phyloP scores from a whole-genome alignment of 2,329 filamentous ascomycete genomes.

The Triangularia verruculosa region DNA sequence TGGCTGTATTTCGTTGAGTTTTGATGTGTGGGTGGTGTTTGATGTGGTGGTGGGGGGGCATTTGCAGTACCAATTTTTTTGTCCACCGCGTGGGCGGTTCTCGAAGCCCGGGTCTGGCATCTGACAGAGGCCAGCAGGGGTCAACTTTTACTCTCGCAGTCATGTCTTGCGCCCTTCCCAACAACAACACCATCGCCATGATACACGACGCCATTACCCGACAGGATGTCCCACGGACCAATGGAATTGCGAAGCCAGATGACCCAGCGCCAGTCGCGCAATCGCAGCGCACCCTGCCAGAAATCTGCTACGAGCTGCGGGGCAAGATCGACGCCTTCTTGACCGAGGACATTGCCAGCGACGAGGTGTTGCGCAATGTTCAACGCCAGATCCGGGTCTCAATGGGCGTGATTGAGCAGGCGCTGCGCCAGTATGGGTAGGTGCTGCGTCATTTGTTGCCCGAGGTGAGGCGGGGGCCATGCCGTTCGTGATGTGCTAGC shows the following conservation, averaged over 20 bases:
- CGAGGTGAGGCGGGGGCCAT: slow-evolving; percentile 20
- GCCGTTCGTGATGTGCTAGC: not conserved
- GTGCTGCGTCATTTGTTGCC: slow-evolving; percentile 31
- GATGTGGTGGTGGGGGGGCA: too few relatives aligned
- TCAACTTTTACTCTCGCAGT: not conserved
- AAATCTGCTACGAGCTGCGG: slow-evolving; percentile 53
- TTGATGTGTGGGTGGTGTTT: too few relatives aligned
- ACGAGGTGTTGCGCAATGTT: slow-evolving; percentile 57
- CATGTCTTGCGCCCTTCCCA: slow-evolving; percentile 6
- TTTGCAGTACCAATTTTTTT: too few relatives aligned
- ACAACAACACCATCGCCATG: slow-evolving; percentile 11
- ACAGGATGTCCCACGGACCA: slow-evolving; percentile 15
- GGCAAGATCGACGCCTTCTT: slow-evolving; percentile 65
- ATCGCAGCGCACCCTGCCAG: slow-evolving; percentile 32
- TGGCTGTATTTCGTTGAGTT: too few relatives aligned
- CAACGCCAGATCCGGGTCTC: slow-evolving; percentile 74
- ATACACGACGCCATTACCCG: slow-evolving; percentile 13
- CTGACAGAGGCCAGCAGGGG: not conserved
- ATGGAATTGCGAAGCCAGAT: slow-evolving; percentile 16
- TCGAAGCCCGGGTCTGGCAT: slow-evolving; percentile 4
- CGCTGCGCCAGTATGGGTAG: slow-evolving; percentile 72
- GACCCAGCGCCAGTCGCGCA: not conserved
- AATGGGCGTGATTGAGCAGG: slow-evolving; percentile 70
- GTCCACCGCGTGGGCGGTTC: not conserved
- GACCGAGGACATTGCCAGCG: slow-evolving; percentile 49